Evolutionary conservation across 495 filamentous ascomycete genomes (phyloP).

Genomic region (Amphirosellinia nigrospora): DNA sequence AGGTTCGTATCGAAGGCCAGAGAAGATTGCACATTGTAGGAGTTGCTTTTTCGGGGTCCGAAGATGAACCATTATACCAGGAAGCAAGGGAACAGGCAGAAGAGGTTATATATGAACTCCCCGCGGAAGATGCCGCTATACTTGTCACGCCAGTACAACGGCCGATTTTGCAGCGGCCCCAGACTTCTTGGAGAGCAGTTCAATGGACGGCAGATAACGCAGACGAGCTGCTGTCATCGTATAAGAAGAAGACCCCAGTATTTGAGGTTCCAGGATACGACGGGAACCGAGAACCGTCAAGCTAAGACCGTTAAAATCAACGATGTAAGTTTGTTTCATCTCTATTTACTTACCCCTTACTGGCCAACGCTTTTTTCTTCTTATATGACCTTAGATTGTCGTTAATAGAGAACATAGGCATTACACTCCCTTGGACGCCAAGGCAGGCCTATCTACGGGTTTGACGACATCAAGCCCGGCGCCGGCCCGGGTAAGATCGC

Average conservation of each 20-base stretch:
- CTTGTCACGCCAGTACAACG: not conserved
- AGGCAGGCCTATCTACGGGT: no score
- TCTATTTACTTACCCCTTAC: no score
- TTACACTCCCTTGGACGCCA: no score
- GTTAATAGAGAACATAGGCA: no score
- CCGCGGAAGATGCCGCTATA: not conserved
- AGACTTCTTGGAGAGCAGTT: not conserved
- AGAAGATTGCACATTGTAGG: slow-evolving; percentile 28
- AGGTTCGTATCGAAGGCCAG: slow-evolving; percentile 25
- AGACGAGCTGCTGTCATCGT: not conserved
- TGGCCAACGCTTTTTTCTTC: no score
- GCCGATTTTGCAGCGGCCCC: not conserved
- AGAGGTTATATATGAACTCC: not conserved
- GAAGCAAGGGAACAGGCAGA: not conserved
- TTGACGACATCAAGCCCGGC: no score
- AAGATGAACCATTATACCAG: slow-evolving; percentile 12
- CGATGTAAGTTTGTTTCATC: no score
- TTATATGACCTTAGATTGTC: no score
- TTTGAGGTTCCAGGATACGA: not conserved
- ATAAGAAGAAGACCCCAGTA: slow-evolving; percentile 8
- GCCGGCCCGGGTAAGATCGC: no score
- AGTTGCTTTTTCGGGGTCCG: slow-evolving; percentile 25
- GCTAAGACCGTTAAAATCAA: no score
- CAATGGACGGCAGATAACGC: slow-evolving; percentile 1
- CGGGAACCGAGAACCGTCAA: no score